Evolutionary conservation across 1,284 basidiomycete genomes (phyloP), one percentile per base, ranked within the genome.

Genomic region (Retiboletus fuscus): DNA sequence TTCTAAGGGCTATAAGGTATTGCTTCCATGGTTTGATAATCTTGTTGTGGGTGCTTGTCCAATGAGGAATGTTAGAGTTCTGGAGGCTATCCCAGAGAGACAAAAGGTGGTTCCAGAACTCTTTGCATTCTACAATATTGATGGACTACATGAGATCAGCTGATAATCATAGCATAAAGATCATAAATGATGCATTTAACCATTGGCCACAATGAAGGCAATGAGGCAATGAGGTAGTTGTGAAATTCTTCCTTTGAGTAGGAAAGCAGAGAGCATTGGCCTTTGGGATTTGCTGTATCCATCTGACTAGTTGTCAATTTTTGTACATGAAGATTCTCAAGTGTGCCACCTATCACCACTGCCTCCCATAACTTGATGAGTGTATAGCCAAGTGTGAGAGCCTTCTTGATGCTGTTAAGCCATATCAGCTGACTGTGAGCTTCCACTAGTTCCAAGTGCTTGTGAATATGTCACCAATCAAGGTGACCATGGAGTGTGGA

Each of bases 1-100:
- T n/a, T n/a, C n/a, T 67, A 34, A 70, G 57, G 6, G 64, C 28
- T 12, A 46, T n/a, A 15, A 70, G 64, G 34, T 67, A 67, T 22
- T 61, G 41, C 30, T 57, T 30, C 61, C 65, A 70, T 34, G 69
- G 44, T 12, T 30, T 34, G 22, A 70, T 67, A 51, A 64, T 57
- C 24, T 47, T 34, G 55, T 70, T 61, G 26, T 43, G 24, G 24
- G 60, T 41, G 51, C 60, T 67, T 30, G 65, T 67, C 24, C 26
- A 22, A 15, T 44, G 44, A 55, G 64, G 69, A 18, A 70, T 70
- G 20, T 66, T 15, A 22, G n/a, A 34, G 18, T 70, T 46, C 11
- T 20, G 26, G 18, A 69, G 55, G 39, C 49, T 55, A 39, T 66
- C 55, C 12, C 28, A 24, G 10, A 69, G 63, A 26, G 66, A 39